These are phyloP conservation scores for Ricinus communis DNA, from an alignment of 345 rosid species.

Conservation along the genomic window DNA sequence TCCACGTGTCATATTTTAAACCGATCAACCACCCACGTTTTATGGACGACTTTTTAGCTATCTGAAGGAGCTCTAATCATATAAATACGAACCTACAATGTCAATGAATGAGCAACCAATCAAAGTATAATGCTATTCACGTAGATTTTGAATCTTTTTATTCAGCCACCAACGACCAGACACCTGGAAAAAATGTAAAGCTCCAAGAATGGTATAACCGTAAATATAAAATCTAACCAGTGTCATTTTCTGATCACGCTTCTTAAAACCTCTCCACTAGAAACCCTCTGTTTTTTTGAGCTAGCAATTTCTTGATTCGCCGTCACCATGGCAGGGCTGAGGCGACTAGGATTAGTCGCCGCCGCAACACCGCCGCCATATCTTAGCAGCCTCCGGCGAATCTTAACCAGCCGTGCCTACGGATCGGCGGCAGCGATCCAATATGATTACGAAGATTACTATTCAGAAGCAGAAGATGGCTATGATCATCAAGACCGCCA, in stretches of 20 bases:
- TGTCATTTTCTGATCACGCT: constrained; percentile 2
- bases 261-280: constrained; percentile 36
- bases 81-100: neutral
- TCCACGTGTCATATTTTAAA: constrained; percentile 7
- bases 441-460: constrained; percentile 36
- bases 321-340: constrained; percentile 63
- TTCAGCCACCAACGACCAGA: neutral
- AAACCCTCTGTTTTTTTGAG: neutral
- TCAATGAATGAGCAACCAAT: neutral
- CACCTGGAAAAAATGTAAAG: neutral
- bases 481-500: neutral
- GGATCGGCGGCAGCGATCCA: constrained; percentile 70
- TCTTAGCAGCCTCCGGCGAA: constrained; percentile 16
- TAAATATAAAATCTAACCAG: constrained; percentile 8
- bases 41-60: constrained; percentile 18
- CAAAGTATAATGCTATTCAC: too few species aligned
- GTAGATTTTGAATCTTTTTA: neutral
- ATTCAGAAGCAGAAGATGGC: constrained; percentile 8
- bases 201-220: constrained; percentile 26
- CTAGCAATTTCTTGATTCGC: constrained; percentile 10
- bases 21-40: constrained; percentile 5
- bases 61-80: neutral
- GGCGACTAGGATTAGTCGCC: constrained; percentile 36
- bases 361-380: constrained; percentile 20
- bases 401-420: constrained; percentile 33